Evolutionary conservation across 2,329 filamentous ascomycete species (phyloP).

Genomic region (Diaporthe vaccinii): DNA sequence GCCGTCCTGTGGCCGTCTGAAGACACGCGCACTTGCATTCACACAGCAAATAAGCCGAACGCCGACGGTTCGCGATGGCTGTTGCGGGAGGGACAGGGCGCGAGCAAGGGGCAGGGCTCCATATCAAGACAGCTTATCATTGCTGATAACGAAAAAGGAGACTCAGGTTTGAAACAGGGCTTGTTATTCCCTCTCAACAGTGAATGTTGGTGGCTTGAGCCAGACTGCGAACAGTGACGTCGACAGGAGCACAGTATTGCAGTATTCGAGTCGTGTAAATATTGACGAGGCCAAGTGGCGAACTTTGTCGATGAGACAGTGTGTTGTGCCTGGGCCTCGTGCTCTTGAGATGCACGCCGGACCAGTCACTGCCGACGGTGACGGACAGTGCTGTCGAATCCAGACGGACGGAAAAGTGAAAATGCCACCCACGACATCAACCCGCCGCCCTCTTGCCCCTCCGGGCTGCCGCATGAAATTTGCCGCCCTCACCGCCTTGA

Average conservation of each 20-base stretch:
- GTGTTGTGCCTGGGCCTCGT: neutral
- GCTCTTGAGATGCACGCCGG: neutral
- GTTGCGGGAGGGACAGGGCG: neutral
- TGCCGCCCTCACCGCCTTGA: constrained; percentile 47
- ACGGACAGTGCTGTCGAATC: neutral
- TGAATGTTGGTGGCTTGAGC: neutral
- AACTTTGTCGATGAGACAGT: constrained; percentile 7
- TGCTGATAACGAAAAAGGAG: constrained; percentile 2
- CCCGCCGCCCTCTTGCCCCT: constrained; percentile 3
- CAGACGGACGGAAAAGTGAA: constrained; percentile 23
- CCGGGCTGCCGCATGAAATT: constrained; percentile 43
- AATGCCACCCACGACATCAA: neutral
- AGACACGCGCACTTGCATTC: neutral
- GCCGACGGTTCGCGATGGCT: neutral
- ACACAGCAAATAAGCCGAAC: constrained; percentile 8
- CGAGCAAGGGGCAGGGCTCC: neutral
- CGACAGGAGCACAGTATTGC: neutral
- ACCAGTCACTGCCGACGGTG: constrained; percentile 11
- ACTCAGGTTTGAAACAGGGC: constrained; percentile 10
- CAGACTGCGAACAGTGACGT: constrained; percentile 7
- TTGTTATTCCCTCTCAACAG: neutral
- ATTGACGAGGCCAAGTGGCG: constrained; percentile 15
- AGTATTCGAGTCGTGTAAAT: constrained; percentile 16
- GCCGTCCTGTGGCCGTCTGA: neutral
- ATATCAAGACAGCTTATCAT: constrained; percentile 7